phyloP scores from a whole-genome alignment of 768 basidiomycete genomes.

The Rhodotorula sphaerocarpa region DNA sequence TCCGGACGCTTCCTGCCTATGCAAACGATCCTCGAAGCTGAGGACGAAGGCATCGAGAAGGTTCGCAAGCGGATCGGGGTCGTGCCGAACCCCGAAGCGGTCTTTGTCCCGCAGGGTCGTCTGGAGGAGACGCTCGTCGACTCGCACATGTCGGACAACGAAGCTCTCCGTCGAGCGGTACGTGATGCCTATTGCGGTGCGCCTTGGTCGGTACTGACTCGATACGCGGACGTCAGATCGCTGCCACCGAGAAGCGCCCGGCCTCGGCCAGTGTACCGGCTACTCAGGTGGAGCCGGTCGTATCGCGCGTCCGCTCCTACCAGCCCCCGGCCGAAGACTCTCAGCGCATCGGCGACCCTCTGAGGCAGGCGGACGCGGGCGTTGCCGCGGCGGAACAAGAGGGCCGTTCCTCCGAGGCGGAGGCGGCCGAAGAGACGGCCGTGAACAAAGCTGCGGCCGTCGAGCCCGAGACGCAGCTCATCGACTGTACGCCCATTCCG shows the following conservation, averaged over 20 bases:
- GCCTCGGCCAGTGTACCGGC: background rate
- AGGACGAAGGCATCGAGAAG: background rate
- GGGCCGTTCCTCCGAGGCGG: no score
- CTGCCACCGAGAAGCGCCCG: background rate
- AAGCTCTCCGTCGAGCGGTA: conserved; percentile 20
- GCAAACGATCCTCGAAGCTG: background rate
- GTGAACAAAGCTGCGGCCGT: no score
- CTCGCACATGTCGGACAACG: conserved; percentile 27
- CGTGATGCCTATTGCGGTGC: no score
- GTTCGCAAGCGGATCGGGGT: conserved; percentile 16
- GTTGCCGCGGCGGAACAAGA: background rate
- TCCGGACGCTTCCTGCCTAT: conserved; percentile 1
- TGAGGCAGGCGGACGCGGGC: no score
- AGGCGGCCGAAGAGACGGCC: background rate
- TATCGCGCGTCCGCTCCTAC: conserved; percentile 23
- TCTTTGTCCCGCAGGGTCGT: conserved; percentile 2
- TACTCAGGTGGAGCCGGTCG: conserved; percentile 25
- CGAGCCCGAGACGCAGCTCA: conserved; percentile 10
- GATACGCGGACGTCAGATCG: no score
- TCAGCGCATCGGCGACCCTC: no score
- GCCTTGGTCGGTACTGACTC: no score
- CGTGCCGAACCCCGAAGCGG: background rate
- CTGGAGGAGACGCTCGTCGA: conserved; percentile 7
- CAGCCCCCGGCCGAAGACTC: conserved; percentile 19
- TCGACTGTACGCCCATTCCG: conserved; percentile 14